Evolutionary conservation across 1,284 basidiomycete genomes (phyloP), one percentile per base, ranked within the genome.

Genomic region (Ganoderma lucidum): DNA sequence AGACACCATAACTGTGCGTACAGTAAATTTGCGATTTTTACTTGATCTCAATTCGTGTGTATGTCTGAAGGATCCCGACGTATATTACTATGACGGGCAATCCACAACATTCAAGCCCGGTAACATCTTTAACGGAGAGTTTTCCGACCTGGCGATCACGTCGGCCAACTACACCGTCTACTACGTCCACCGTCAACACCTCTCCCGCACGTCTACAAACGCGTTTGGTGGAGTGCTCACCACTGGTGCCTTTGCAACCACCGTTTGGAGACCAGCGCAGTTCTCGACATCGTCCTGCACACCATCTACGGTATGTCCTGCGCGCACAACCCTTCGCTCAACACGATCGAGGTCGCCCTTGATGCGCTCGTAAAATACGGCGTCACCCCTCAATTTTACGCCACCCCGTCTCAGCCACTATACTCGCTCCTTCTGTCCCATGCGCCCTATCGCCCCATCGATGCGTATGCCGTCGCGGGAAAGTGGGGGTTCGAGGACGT

Each of bases 111-210:
- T 58, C 56, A 35, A 30, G 45, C 62, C 8, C 19, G 44, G 84
- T 84, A 71, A 82, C 23, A 28, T 51, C 8, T 28, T 51, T 15
- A 6, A 28, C 23, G 86, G 56, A 70, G 84, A 0, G 74, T 82
- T 83, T 1, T 86, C 89, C 4, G 88, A 93, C 76, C 72, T 87
- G 61, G 82, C 88, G 70, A 80, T 93, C 56, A 78, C 91, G 66
- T 88, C 92, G 6, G 82, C 86, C 28, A 92, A 93, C 75, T 84
- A 84, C 12, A 89, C 93, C 55, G 90, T 89, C 76, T 93, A 81
- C 74, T 80, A 80, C 62, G 76, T 77, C 37, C 80, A 81, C 69
- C 68, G 75, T 1, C 69, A 75, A 23, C 71, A 71, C 32, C 70
- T 82, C 30, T 69, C 80, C 61, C 58, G 64, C n/a, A 70, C 70